Conservation (phyloP, 1,284 basidiomycete species). For the Hortiboletus rubellus region DNA sequence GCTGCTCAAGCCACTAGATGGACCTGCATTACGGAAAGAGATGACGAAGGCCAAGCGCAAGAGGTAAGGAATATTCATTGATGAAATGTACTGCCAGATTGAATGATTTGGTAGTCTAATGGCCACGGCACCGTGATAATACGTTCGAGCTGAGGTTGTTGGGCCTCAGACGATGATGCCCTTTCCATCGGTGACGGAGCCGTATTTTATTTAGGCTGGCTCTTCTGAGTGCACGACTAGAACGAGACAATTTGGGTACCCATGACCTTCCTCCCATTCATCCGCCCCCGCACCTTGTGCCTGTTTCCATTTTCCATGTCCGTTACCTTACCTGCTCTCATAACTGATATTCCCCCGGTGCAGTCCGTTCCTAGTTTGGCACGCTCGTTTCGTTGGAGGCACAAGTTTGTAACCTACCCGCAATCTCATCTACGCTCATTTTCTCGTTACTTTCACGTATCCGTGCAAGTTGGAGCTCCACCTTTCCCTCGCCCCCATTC, state of each 20-base stretch:
- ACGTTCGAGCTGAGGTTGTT: slow-evolving; percentile 3
- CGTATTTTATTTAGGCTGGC: slow-evolving; percentile 23
- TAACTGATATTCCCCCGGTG: slow-evolving; percentile 32
- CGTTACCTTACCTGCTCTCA: slow-evolving; percentile 28
- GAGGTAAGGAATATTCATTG: slow-evolving; percentile 53
- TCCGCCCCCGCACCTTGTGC: slow-evolving; percentile 13
- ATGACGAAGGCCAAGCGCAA: slow-evolving; percentile 99
- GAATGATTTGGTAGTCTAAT: slow-evolving; percentile 28
- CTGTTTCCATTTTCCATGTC: slow-evolving; percentile 12
- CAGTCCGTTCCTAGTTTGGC: slow-evolving; percentile 19
- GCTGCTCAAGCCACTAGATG: slow-evolving; percentile 94
- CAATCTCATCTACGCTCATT: slow-evolving; percentile 36
- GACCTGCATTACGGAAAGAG: slow-evolving; percentile 94
- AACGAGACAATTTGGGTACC: slow-evolving; percentile 30
- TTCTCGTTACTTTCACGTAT: slow-evolving; percentile 24
- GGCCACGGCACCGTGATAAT: slow-evolving; percentile 35
- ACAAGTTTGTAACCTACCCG: slow-evolving; percentile 35
- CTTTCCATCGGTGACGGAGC: slow-evolving; percentile 10
- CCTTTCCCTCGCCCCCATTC: slow-evolving; percentile 8
- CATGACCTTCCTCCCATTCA: slow-evolving; percentile 6
- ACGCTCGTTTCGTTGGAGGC: slow-evolving; percentile 32
- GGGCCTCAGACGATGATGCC: slow-evolving; percentile 5
- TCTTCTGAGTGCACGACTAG: slow-evolving; percentile 30
- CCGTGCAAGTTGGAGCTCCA: slow-evolving; percentile 11
- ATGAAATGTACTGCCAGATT: background rate